Conservation (phyloP, 1,139 yeast species). For the Yamadazyma dushanensis region DNA sequence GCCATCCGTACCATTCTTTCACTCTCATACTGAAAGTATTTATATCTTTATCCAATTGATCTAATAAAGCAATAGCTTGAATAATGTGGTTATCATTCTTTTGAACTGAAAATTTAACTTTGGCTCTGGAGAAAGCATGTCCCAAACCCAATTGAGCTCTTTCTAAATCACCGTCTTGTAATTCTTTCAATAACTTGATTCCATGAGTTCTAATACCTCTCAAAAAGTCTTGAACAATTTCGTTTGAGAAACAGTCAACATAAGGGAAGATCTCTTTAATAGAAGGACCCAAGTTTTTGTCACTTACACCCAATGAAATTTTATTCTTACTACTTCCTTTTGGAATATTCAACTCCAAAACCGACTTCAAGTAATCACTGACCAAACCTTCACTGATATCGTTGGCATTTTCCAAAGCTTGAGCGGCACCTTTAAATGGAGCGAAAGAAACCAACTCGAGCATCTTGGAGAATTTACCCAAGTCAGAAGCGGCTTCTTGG, state of each 20-base stretch:
- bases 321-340: constrained; percentile 72
- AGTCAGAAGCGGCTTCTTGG: constrained; percentile 86
- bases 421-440: constrained; percentile 99
- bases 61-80: constrained; percentile 96
- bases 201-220: constrained; percentile 96
- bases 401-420: constrained; percentile 96
- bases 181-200: constrained; percentile 81
- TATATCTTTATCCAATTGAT: constrained; percentile 94
- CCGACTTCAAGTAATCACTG: constrained; percentile 85
- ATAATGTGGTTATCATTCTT: constrained; percentile 98
- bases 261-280: constrained; percentile 87
- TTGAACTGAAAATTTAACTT: constrained; percentile 97
- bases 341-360: constrained; percentile 89
- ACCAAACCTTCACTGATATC: constrained; percentile 97
- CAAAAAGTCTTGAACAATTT: constrained; percentile 89
- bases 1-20: constrained; percentile 99
- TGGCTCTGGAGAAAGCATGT: constrained; percentile 98
- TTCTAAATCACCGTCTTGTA: constrained; percentile 93
- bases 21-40: constrained; percentile 98
- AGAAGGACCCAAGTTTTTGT: constrained; percentile 94
- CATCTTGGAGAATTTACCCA: constrained; percentile 86
- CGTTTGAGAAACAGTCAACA: constrained; percentile 88
- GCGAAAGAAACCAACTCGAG: constrained; percentile 94
- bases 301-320: constrained; percentile 82
- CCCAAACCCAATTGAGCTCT: constrained; percentile 99